Base-by-base conservation (phyloP, 2,329 filamentous ascomycete genomes). In the Fusarium equiseti region DNA sequence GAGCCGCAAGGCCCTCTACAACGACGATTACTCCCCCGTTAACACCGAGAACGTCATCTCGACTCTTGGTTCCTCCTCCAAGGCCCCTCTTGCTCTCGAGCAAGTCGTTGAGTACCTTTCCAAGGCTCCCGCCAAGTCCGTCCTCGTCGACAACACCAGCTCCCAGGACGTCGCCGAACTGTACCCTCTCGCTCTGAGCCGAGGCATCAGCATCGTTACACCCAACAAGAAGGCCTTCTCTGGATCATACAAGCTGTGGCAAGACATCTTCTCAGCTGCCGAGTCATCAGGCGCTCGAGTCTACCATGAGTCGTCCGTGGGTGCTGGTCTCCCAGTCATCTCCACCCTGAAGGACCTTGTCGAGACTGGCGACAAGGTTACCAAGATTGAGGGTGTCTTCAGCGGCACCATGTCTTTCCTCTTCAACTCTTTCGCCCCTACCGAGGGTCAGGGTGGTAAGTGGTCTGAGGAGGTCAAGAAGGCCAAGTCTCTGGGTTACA, bases 171-270 rank as follows among this genome's bases (percentile, higher is more conserved):
- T 99, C 31, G 96, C 95, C 51, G 88, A 92, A 66, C 83, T 88
- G 31, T 99, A 99, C 81, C 95, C 96, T 2, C 81, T 87, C 49
- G 93, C 97, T 81, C 85, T 99, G 66, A 87, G 88, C 76, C 89
- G 90, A 70, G 95, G 95, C 15, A 91, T 99, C 80, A 95, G 90
- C 81, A 90, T 99, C 75, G 93, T 98, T 29, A 99, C 96, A 1
- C 95, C 96, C 45, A 99, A 98, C 87, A 99, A 99, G 86, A 99
- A 99, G 83, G 95, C 92, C 16, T 99, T 99, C 83, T 97, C 94
- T 0, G 90, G 92, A 62, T 90, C 89, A 48, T 90, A 93, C 76
- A 85, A 89, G 74, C 85, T 97, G 59, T 99, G 95, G 95, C 88
- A 93, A 77, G 89, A 92, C 69, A 98, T 99, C 78, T 97, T 97